A percentile compares a stretch with the other conserved stretches of the same genome.
These are phyloP conservation scores for Lentinula sp. DNA, from an alignment of 768 basidiomycete species.

Conservation along the genomic window DNA sequence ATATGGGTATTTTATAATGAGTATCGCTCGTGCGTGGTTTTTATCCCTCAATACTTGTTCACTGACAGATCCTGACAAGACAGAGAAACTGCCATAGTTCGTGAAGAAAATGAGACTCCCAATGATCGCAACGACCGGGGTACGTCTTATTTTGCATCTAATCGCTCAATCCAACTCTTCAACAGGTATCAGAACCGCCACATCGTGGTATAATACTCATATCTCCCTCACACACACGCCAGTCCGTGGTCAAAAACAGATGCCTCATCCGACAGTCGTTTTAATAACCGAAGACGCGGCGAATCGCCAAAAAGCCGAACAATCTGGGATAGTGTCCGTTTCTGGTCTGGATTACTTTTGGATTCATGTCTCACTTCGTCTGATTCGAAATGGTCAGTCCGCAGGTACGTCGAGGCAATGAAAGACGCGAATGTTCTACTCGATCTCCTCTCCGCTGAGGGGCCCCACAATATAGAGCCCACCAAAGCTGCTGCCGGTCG, in stretches of 20 bases:
- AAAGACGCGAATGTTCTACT: constrained; percentile 59
- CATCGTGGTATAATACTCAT: constrained; percentile 83
- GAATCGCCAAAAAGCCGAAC: constrained; percentile 72
- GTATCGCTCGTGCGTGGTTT: constrained; percentile 60
- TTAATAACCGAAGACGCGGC: constrained; percentile 88
- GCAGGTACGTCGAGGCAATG: constrained; percentile 77
- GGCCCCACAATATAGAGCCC: constrained; percentile 57
- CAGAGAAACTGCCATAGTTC: constrained; percentile 76
- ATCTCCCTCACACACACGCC: constrained; percentile 47
- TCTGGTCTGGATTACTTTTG: constrained; percentile 43
- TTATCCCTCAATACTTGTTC: not conserved
- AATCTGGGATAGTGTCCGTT: constrained; percentile 50
- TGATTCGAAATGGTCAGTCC: constrained; percentile 35
- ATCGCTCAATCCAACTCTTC: not conserved
- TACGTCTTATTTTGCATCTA: constrained; percentile 20
- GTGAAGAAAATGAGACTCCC: constrained; percentile 74
- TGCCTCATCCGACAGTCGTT: constrained; percentile 54
- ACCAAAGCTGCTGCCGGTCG: constrained; percentile 49
- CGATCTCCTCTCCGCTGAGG: constrained; percentile 74
- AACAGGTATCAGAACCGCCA: constrained; percentile 81
- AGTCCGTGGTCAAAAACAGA: constrained; percentile 41
- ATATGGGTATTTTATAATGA: constrained; percentile 87
- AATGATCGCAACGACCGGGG: constrained; percentile 96
- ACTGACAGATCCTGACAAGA: not conserved
- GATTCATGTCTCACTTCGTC: not conserved